Evolutionary conservation across 805 yeast genomes (phyloP).

Genomic region (Priceomyces medius): DNA sequence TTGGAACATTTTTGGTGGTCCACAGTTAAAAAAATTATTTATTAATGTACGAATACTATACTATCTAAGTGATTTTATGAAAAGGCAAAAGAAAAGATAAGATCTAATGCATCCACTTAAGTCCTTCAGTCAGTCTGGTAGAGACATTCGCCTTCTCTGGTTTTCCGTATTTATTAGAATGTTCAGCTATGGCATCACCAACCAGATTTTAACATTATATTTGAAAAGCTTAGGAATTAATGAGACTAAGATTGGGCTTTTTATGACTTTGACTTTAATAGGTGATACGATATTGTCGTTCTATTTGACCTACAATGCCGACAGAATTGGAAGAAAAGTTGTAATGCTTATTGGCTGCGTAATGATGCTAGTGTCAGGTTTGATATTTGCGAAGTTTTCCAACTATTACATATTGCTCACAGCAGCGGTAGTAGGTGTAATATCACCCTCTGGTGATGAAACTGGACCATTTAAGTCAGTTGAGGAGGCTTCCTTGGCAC

Average conservation of each 20-base stretch:
- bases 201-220: constrained; percentile 72
- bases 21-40: no score
- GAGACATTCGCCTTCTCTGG: constrained; percentile 66
- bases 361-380: constrained; percentile 68
- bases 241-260: constrained; percentile 65
- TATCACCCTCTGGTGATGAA: constrained; percentile 86
- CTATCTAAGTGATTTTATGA: no score
- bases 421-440: constrained; percentile 82
- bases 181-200: constrained; percentile 74
- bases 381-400: constrained; percentile 56
- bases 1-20: no score
- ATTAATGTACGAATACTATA: no score
- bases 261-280: constrained; percentile 76
- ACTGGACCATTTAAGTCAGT: constrained; percentile 88
- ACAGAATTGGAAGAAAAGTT: constrained; percentile 60
- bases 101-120: constrained; percentile 30
- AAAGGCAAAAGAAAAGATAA: no score
- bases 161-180: constrained; percentile 66
- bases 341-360: constrained; percentile 64
- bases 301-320: constrained; percentile 74
- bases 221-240: constrained; percentile 53
- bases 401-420: constrained; percentile 54
- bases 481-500: constrained; percentile 82
- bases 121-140: constrained; percentile 37
- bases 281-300: constrained; percentile 79